Base-by-base conservation (phyloP, 2,329 filamentous ascomycete species). In the Fusarium udum region DNA sequence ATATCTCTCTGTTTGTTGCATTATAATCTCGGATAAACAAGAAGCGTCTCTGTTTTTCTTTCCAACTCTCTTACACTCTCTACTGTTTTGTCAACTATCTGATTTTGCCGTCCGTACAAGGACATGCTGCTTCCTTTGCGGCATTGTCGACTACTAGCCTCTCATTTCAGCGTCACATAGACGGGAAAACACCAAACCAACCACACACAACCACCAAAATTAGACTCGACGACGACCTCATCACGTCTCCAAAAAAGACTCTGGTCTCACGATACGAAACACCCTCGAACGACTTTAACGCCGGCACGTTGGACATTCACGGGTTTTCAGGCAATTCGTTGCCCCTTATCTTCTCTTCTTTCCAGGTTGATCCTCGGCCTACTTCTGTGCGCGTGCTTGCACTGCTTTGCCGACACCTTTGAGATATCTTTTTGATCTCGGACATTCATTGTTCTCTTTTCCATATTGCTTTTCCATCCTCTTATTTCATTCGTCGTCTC, bases 361-460 rank as follows among this genome's bases (percentile, higher is more conserved):
- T 75, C 78, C 86, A 86, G 87, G 87, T 89, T 89, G 87, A 89
- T 83, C 87, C 87, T 89, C 81, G 87, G 86, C 84, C 81, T 71
- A 79, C 77, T 84, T 86, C 56, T 75, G 71, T 70, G 67, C 70
- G 68, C 72, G 75, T 78, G 77, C 74, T 78, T 78, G 77, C 64
- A 78, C 74, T 75, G 74, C 77, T 67, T 67, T 67, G 64, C 56
- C 63, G 58, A 75, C 69, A 64, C 43, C 61, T 68, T 77, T 75
- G 74, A 75, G 69, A 64, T 64, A 73, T 40, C 59, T 61, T 59
- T 60, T 55, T 56, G 36, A 68, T 73, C 65, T 75, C 70, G 24
- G 63, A 66, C 64, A 71, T 69, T 75, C 65, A 59, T 72, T 72
- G 59, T 60, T 69, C 48, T 64, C 61, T 68, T 68, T 72, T 69